Percentiles rank a stretch among this genome's conserved stretches.
These are phyloP conservation scores for Gracilaria caudata DNA, from an alignment of 23 red algal species.

Conservation along the genomic window DNA sequence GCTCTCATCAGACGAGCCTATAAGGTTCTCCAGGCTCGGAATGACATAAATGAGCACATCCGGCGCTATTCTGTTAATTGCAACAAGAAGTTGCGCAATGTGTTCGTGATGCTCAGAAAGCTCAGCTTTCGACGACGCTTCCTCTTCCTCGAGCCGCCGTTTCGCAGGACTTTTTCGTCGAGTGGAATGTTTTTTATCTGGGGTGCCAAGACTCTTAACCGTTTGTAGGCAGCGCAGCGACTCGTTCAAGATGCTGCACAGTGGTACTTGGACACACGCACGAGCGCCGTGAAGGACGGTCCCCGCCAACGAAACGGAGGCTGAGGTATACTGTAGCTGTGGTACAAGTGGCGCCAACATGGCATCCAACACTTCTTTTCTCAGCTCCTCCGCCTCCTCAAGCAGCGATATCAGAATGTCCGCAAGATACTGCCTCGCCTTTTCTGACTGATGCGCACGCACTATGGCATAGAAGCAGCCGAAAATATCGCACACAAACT, in stretches of 20 bases:
- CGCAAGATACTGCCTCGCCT: slow-evolving; percentile 31
- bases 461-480: slow-evolving; percentile 61
- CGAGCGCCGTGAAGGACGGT: slow-evolving; percentile 5
- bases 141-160: slow-evolving; percentile 27
- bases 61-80: slow-evolving; percentile 54
- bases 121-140: slow-evolving; percentile 1
- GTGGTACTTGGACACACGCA: slow-evolving; percentile 26
- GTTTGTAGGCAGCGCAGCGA: slow-evolving; percentile 28
- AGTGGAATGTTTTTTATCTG: slow-evolving; percentile 4
- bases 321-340: slow-evolving; percentile 3
- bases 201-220: slow-evolving; percentile 14
- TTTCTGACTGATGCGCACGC: slow-evolving; percentile 33
- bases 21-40: slow-evolving; percentile 44
- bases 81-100: slow-evolving; percentile 48
- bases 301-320: slow-evolving; percentile 41
- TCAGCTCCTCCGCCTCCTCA: slow-evolving; percentile 50
- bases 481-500: slow-evolving; percentile 56
- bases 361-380: slow-evolving; percentile 52
- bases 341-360: slow-evolving; percentile 54
- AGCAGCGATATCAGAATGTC: slow-evolving; percentile 54
- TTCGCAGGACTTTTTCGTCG: slow-evolving; percentile 25
- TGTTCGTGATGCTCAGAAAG: slow-evolving; percentile 52
- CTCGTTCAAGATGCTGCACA: slow-evolving; percentile 62
- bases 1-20: slow-evolving; percentile 35
- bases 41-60: slow-evolving; percentile 72